Conservation (phyloP, 2,329 filamentous ascomycete species). For the Monilinia fructicola region DNA sequence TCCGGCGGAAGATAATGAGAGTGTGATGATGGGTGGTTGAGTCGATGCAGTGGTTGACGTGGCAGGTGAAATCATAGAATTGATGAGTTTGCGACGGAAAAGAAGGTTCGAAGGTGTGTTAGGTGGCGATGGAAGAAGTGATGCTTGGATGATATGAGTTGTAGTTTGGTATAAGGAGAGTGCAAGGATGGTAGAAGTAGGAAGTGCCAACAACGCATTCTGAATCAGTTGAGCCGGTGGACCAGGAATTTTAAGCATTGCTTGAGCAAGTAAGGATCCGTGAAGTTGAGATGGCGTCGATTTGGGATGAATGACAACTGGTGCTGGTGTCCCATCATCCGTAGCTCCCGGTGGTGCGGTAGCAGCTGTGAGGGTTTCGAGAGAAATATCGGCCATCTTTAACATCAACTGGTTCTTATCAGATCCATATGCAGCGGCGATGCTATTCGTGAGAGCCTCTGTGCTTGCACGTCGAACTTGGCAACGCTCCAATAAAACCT, state of each 20-base stretch:
- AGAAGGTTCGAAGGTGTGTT: slow-evolving; percentile 56
- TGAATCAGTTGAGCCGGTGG: slow-evolving; percentile 69
- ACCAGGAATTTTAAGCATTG: slow-evolving; percentile 74
- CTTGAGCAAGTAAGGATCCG: slow-evolving; percentile 76
- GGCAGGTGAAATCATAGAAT: slow-evolving; percentile 50
- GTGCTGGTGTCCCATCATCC: slow-evolving; percentile 25
- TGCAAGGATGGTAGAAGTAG: slow-evolving; percentile 54
- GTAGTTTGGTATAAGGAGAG: slow-evolving; percentile 56
- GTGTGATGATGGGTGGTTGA: slow-evolving; percentile 29
- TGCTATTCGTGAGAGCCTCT: slow-evolving; percentile 53
- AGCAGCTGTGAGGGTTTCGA: slow-evolving; percentile 47
- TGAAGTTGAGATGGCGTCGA: slow-evolving; percentile 63
- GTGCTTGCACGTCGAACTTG: slow-evolving; percentile 62
- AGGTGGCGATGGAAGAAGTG: slow-evolving; percentile 55
- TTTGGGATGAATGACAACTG: slow-evolving; percentile 40
- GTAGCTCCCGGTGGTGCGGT: slow-evolving; percentile 30
- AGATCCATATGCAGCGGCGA: slow-evolving; percentile 56
- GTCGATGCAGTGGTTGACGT: slow-evolving; percentile 6
- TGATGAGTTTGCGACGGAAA: slow-evolving; percentile 62
- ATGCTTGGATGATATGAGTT: slow-evolving; percentile 64
- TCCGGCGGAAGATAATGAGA: slow-evolving; percentile 58
- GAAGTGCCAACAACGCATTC: slow-evolving; percentile 63
- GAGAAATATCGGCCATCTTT: slow-evolving; percentile 59
- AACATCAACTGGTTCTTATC: slow-evolving; percentile 52
- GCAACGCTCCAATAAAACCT: slow-evolving; percentile 80